Percentiles rank a stretch among this genome's conserved stretches.
These are phyloP conservation scores for Suillus lakei DNA, from an alignment of 768 basidiomycete species.

Conservation along the genomic window DNA sequence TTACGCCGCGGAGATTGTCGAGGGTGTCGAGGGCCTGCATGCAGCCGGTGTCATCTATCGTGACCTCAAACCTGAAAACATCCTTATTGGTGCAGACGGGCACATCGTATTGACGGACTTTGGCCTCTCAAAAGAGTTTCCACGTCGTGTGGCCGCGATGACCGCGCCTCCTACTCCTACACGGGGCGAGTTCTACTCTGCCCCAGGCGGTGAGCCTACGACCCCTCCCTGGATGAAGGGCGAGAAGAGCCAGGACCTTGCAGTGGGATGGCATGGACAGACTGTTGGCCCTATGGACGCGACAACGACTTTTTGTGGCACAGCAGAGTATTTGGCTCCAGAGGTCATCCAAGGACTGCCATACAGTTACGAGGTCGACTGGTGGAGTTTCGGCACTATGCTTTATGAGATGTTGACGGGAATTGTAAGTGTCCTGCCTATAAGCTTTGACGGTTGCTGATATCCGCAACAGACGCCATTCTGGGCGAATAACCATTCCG, in stretches of 20 bases:
- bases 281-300: constrained; percentile 57
- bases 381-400: constrained; percentile 99
- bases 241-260: constrained; percentile 57
- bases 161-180: constrained; percentile 64
- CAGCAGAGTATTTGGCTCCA: constrained; percentile 96
- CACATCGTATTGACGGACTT: constrained; percentile 99
- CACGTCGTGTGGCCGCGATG: constrained; percentile 50
- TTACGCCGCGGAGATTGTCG: constrained; percentile 96
- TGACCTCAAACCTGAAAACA: constrained; percentile 96
- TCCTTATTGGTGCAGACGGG: constrained; percentile 91
- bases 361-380: constrained; percentile 95
- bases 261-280: constrained; percentile 62
- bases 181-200: constrained; percentile 59
- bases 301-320: constrained; percentile 91
- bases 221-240: constrained; percentile 83
- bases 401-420: constrained; percentile 97
- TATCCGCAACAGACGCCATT: constrained; percentile 72
- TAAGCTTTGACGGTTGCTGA: constrained; percentile 23
- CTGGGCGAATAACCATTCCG: constrained; percentile 90
- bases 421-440: constrained; percentile 62
- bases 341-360: constrained; percentile 92
- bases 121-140: constrained; percentile 91
- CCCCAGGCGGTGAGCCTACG: constrained; percentile 43
- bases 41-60: constrained; percentile 95
- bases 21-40: constrained; percentile 94